These are phyloP conservation scores for Chaetomium tenue DNA, from an alignment of 495 filamentous ascomycete genomes.

Conservation along the genomic window DNA sequence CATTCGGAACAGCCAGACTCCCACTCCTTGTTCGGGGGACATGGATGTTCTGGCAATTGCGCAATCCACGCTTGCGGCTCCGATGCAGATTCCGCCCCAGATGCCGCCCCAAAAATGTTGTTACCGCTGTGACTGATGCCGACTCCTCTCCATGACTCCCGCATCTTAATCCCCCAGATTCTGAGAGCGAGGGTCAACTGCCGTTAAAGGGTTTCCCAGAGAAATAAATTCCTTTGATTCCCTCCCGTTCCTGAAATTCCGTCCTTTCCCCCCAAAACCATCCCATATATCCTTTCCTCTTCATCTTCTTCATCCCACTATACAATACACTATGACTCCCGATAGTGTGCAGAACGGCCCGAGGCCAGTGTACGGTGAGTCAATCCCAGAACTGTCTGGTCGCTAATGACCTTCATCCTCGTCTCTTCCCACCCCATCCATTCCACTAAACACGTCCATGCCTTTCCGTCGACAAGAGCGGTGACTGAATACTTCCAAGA, in stretches of 20 bases:
- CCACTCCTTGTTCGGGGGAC: not conserved
- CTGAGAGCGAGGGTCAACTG: not conserved
- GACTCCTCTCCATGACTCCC: not conserved
- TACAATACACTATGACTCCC: slow-evolving; percentile 20
- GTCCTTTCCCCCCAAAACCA: not conserved
- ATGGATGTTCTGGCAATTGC: slow-evolving; percentile 28
- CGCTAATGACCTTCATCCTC: not conserved
- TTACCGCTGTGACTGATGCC: not conserved
- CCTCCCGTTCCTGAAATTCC: not conserved
- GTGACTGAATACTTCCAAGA: slow-evolving; percentile 60
- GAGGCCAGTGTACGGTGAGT: slow-evolving; percentile 45
- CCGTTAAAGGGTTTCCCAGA: not conserved
- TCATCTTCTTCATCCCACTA: not conserved
- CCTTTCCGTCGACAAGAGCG: slow-evolving; percentile 28
- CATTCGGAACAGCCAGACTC: not conserved
- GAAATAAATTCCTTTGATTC: not conserved
- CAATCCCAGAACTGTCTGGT: not conserved
- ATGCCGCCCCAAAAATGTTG: not conserved
- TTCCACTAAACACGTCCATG: not conserved
- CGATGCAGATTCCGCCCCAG: slow-evolving; percentile 9
- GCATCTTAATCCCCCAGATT: not conserved
- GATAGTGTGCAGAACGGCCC: slow-evolving; percentile 20
- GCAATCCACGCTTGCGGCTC: slow-evolving; percentile 37
- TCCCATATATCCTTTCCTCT: not conserved
- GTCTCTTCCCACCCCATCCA: not conserved